Base-by-base conservation (phyloP, 2,329 filamentous ascomycete genomes). In the Fusarium succisae region DNA sequence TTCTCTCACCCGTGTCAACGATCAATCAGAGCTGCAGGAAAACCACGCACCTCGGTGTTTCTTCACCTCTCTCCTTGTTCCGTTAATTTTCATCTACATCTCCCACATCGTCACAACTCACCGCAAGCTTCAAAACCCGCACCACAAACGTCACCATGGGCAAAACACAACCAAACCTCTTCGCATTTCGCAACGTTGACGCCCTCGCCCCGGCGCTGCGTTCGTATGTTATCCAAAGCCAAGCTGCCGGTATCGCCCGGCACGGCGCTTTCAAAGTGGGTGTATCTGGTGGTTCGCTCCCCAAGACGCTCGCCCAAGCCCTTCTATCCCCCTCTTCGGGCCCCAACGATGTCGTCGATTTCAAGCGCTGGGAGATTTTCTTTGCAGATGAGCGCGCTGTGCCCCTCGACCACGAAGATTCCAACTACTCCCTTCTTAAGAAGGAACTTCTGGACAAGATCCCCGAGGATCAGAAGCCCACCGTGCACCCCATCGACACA, bases 341-440 rank as follows among this genome's bases (percentile, higher is more conserved):
- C 15, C 80, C 84, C 47, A 81, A 91, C 64, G 93, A 95, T 80
- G 88, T 86, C 8, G 84, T 95, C 76, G 87, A 93, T 78, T 98
- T 97, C 84, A 87, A 88, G 81, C 94, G 94, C 83, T 99, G 96
- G 96, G 94, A 98, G 80, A 94, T 99, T 80, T 99, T 98, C 88
- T 98, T 98, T 84, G 96, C 96, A 80, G 96, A 99, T 82, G 96
- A 99, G 88, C 94, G 96, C 80, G 94, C 94, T 77, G 96, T 98
- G 60, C 93, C 96, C 28, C 91, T 98, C 77, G 92, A 96, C 83
- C 93, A 98, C 84, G 89, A 91, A 75, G 96, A 99, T 86, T 98
- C 95, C 86, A 99, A 98, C 86, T 98, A 98, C 85, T 91, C 87
- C 70, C 90, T 98, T 50, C 86, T 98, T 77, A 96, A 98, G 86